Evolutionary conservation across 2,329 filamentous ascomycete species (phyloP).

Genomic region (Trichoderma gracile): DNA sequence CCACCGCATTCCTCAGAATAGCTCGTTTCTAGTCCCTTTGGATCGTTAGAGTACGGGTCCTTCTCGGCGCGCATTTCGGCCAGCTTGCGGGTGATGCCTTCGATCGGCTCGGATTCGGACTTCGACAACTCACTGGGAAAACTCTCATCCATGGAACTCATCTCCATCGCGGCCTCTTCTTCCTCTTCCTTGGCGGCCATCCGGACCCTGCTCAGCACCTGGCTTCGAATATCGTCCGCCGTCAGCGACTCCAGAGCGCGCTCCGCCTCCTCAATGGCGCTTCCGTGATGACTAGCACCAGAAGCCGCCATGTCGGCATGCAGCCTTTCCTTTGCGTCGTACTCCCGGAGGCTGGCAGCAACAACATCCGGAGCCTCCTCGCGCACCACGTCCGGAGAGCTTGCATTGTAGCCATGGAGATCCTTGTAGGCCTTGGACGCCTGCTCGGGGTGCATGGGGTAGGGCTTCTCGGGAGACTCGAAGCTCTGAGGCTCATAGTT

Average conservation of each 20-base stretch:
- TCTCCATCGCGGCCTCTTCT: constrained; percentile 37
- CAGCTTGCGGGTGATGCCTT: constrained; percentile 15
- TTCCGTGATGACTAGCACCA: constrained; percentile 28
- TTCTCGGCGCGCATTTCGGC: constrained; percentile 29
- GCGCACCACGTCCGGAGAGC: constrained; percentile 41
- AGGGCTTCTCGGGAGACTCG: constrained; percentile 33
- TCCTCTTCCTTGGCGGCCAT: constrained; percentile 35
- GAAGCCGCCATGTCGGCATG: constrained; percentile 28
- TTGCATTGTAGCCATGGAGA: constrained; percentile 43
- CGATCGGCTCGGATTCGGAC: constrained; percentile 38
- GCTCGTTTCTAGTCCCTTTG: constrained; percentile 51
- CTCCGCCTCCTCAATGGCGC: constrained; percentile 27
- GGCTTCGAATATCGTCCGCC: constrained; percentile 38
- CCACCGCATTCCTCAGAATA: constrained; percentile 47
- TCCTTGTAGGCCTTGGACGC: constrained; percentile 44
- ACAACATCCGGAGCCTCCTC: constrained; percentile 38
- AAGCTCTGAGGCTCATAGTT: constrained; percentile 42
- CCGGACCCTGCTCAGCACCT: constrained; percentile 35
- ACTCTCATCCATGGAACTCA: constrained; percentile 46
- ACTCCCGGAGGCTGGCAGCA: constrained; percentile 41
- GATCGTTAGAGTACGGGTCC: constrained; percentile 47
- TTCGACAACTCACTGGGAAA: constrained; percentile 37
- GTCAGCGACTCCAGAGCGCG: constrained; percentile 32
- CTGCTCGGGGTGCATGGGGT: constrained; percentile 40
- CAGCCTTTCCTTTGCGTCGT: constrained; percentile 38